Base-by-base conservation (phyloP, 768 basidiomycete genomes). In the Auriscalpium orientale region DNA sequence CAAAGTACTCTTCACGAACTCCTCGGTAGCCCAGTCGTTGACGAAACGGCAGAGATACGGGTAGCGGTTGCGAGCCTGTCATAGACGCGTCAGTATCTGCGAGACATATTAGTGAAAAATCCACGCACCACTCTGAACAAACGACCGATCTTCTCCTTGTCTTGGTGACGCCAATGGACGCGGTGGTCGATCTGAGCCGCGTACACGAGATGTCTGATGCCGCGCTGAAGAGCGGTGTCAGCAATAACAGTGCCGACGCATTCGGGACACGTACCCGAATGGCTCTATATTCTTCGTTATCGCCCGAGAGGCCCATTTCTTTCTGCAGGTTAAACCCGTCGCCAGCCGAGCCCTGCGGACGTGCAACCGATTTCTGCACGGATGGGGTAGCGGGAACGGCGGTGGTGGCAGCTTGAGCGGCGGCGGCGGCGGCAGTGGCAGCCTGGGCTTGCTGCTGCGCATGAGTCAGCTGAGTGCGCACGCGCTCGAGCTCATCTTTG, bases 391-490 rank as follows among this genome's bases (percentile, higher is more conserved):
- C 40, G 7, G 40, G 40, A 8, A 13, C 40, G 8, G 22, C 22
- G 22, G 22, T 43, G 40, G n/a, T 7, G 40, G 40, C 4, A 8
- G 40, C 40, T 18, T 13, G 12, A 18, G n/a, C 40, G 4, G n/a
- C 40, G 40, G 13, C 40, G 2, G 40, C 40, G 40, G 40, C 40
- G 2, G 13, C 40, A 8, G 40, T 7, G 7, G 40, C 40, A 12
- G 12, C 13, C 40, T 43, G 40, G 13, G 12, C 40, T 13, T 12
- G 40, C 40, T 43, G 13, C 40, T 43, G 13, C 8, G 13, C 40
- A 2, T 43, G 13, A 18, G n/a, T 62, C 68, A 35, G 69, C 67
- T 13, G n/a, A 18, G 40, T 18, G 40, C 12, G 40, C 3, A 43
- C 40, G n/a, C 2, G 40, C 40, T 28, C 22, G 5, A 28, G 22